These are phyloP conservation scores for Pleoardoris graminearum DNA, from an alignment of 2,329 filamentous ascomycete species.

Conservation along the genomic window DNA sequence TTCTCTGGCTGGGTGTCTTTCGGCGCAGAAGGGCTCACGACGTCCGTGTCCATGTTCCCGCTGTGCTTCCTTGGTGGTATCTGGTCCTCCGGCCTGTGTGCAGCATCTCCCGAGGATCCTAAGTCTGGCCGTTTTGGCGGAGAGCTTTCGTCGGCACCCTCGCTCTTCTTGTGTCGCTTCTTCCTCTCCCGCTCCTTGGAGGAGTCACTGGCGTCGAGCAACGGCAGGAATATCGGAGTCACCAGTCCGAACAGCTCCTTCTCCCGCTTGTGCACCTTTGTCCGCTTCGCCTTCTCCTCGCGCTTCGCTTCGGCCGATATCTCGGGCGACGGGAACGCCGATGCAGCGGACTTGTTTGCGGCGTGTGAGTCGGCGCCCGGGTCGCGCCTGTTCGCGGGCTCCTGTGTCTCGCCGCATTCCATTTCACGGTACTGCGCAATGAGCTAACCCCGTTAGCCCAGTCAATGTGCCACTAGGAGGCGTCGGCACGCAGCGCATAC, in stretches of 20 bases:
- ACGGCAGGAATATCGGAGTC: constrained; percentile 42
- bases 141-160: constrained; percentile 14
- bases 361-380: background rate
- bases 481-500: constrained; percentile 20
- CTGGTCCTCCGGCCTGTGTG: constrained; percentile 25
- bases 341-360: constrained; percentile 2
- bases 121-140: constrained; percentile 13
- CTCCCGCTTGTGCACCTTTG: constrained; percentile 45
- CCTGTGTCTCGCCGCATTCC: constrained; percentile 28
- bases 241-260: constrained; percentile 43
- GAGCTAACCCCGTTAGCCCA: constrained; percentile 39
- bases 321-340: constrained; percentile 9
- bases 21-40: constrained; percentile 3
- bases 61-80: constrained; percentile 20
- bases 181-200: constrained; percentile 30
- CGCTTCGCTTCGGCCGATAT: constrained; percentile 19
- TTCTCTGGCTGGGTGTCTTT: constrained; percentile 16
- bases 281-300: constrained; percentile 35
- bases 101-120: constrained; percentile 25
- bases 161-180: constrained; percentile 20
- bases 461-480: constrained; percentile 12
- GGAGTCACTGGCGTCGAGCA: constrained; percentile 38
- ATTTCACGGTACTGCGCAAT: constrained; percentile 37
- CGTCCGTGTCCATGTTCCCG: constrained; percentile 19
- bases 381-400: constrained; percentile 3